Base-by-base conservation (phyloP, 2,329 filamentous ascomycete genomes). In the Colletotrichum sp. region DNA sequence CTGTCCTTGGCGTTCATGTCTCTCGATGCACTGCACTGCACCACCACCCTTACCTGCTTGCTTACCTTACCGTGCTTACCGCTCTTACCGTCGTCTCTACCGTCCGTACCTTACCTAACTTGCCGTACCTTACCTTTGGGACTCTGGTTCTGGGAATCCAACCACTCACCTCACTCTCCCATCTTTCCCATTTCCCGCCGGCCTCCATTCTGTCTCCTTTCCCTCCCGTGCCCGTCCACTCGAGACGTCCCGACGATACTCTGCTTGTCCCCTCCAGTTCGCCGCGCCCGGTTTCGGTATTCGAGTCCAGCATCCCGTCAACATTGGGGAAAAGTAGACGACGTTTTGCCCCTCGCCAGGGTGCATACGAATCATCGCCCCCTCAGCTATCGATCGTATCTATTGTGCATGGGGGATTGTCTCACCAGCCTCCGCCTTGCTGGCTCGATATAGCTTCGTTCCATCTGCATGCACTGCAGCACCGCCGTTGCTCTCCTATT, bases 401-500 rank as follows among this genome's bases (percentile, higher is more conserved):
- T 52, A 52, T 21, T 24, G 24, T 66, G 26, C 24, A 71, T 70
- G 68, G 55, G 30, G 30, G n/a, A 24, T 28, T 62, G 55, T 70
- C 67, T 64, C 36, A 66, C 67, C 67, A 71, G 32, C 70, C 43
- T 60, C 66, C 56, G 21, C 68, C 71, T 18, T 60, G 55, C 52
- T 52, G 64, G 62, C 30, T 58, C 38, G 69, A 73, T 74, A 65
- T 60, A 73, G 73, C 70, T 58, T 75, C 73, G 70, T 68, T 62
- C 62, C 56, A 75, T 68, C 73, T 73, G 64, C 73, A 73, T 28
- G 56, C 64, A 72, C 69, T 38, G 64, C 73, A 73, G 38, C 73
- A 64, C 24, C 64, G 58, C 56, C 70, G 43, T 65, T 60, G 70
- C 43, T 16, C 24, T 73, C 73, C 65, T 34, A 75, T 75, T 75